Percentiles rank a stretch among this genome's conserved stretches.
phyloP scores from a whole-genome alignment of 192 early-diverging fungal species.

The Backusella tarrabulga region DNA sequence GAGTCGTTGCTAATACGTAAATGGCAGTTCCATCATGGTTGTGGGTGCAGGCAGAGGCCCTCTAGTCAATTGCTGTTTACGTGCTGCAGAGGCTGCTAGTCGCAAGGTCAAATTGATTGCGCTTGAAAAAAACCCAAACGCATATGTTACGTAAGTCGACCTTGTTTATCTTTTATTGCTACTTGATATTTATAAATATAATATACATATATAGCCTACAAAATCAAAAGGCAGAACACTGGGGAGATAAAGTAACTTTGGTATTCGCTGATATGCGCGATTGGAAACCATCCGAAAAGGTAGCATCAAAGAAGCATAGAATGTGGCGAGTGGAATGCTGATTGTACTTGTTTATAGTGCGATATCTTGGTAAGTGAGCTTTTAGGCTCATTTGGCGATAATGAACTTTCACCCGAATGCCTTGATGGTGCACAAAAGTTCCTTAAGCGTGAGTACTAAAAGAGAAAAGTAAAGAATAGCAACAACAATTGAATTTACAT shows the following conservation, averaged over 20 bases:
- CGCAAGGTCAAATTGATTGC: constrained; percentile 75
- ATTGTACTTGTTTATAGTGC: constrained; percentile 38
- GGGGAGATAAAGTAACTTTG: constrained; percentile 82
- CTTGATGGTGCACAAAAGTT: constrained; percentile 90
- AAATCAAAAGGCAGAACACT: constrained; percentile 67
- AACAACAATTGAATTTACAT: background rate
- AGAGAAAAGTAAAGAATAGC: background rate
- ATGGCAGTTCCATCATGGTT: constrained; percentile 77
- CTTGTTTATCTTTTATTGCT: background rate
- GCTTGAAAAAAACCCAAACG: constrained; percentile 97
- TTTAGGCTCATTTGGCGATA: constrained; percentile 98
- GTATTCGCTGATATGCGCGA: constrained; percentile 91
- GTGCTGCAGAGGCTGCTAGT: constrained; percentile 66
- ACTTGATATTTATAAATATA: constrained; percentile 39
- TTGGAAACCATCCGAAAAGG: constrained; percentile 71
- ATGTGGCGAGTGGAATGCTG: background rate
- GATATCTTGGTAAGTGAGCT: constrained; percentile 97
- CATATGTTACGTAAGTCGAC: constrained; percentile 71
- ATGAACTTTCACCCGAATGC: constrained; percentile 99
- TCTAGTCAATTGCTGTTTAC: constrained; percentile 82
- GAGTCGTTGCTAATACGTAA: background rate
- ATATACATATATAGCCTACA: constrained; percentile 53
- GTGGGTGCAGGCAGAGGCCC: constrained; percentile 97
- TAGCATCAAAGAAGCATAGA: constrained; percentile 15
- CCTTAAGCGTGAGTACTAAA: constrained; percentile 35